Conservation (phyloP, 2,329 filamentous ascomycete genomes). For the Cordyceps militaris region DNA sequence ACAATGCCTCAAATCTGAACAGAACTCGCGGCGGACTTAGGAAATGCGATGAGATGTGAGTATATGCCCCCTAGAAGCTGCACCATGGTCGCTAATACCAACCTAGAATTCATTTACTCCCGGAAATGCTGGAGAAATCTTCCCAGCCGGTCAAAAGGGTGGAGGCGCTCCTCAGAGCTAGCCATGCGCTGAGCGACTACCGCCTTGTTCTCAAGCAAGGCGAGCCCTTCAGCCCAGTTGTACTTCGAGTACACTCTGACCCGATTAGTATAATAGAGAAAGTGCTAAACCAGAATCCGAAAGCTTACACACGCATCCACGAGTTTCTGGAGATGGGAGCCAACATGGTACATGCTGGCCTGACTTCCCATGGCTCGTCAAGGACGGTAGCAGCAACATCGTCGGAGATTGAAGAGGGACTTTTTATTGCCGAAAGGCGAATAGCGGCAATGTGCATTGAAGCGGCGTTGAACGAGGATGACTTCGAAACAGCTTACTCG, state of each 20-base stretch:
- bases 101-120: slow-evolving; percentile 56
- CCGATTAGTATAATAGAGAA: slow-evolving; percentile 66
- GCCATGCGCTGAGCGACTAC: slow-evolving; percentile 69
- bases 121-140: slow-evolving; percentile 46
- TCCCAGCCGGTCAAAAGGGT: slow-evolving; percentile 45
- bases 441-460: slow-evolving; percentile 77
- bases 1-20: slow-evolving; percentile 77
- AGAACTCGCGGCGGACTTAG: slow-evolving; percentile 68
- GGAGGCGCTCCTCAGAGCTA: slow-evolving; percentile 61
- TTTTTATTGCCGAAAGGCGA: slow-evolving; percentile 49
- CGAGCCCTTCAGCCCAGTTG: slow-evolving; percentile 71
- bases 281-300: slow-evolving; percentile 67
- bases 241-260: slow-evolving; percentile 69
- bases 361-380: slow-evolving; percentile 22
- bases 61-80: background rate
- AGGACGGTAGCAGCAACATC: background rate
- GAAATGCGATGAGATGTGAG: slow-evolving; percentile 68
- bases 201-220: slow-evolving; percentile 71
- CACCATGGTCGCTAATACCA: slow-evolving; percentile 17
- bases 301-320: slow-evolving; percentile 67
- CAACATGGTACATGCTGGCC: slow-evolving; percentile 57
- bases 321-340: slow-evolving; percentile 63
- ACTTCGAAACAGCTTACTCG: slow-evolving; percentile 81
- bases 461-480: slow-evolving; percentile 67
- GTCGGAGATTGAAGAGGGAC: slow-evolving; percentile 18